A percentile compares a stretch with the other conserved stretches of the same genome.
Evolutionary conservation across 768 basidiomycete genomes (phyloP).

Genomic region (Tulasnella sp.): DNA sequence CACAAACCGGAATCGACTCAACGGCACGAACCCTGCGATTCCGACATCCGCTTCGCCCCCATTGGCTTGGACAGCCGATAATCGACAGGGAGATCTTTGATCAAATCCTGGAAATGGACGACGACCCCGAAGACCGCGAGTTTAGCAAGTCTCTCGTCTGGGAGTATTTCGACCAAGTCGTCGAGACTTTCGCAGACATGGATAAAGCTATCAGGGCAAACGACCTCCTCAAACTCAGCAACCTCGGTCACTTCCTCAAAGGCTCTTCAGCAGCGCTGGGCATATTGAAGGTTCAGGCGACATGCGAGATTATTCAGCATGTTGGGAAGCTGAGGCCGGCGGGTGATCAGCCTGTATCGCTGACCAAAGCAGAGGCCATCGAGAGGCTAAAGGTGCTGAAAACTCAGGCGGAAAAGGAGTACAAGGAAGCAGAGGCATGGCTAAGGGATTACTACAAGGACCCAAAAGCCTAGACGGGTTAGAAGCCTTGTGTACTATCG

Average conservation of each 20-base stretch:
- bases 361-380: conserved; percentile 48
- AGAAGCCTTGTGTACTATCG: background rate
- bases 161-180: conserved; percentile 77
- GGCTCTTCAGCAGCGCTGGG: conserved; percentile 95
- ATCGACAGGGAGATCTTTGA: conserved; percentile 75
- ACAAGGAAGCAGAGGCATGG: conserved; percentile 58
- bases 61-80: background rate
- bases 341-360: conserved; percentile 30
- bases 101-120: conserved; percentile 89
- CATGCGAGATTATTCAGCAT: conserved; percentile 89
- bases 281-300: conserved; percentile 65
- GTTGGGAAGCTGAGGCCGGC: conserved; percentile 65
- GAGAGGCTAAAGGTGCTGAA: conserved; percentile 51
- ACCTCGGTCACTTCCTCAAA: conserved; percentile 89
- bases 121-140: conserved; percentile 55
- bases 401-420: conserved; percentile 55
- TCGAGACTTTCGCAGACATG: conserved; percentile 68
- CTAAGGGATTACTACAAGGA: conserved; percentile 40
- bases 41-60: background rate
- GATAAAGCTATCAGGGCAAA: conserved; percentile 51
- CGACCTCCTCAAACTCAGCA: conserved; percentile 59
- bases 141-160: conserved; percentile 74
- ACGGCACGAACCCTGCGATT: background rate
- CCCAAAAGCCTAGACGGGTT: background rate
- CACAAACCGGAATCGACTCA: background rate